These are phyloP conservation scores for Heimioporus sp. DNA, from an alignment of 768 basidiomycete species.

Conservation along the genomic window DNA sequence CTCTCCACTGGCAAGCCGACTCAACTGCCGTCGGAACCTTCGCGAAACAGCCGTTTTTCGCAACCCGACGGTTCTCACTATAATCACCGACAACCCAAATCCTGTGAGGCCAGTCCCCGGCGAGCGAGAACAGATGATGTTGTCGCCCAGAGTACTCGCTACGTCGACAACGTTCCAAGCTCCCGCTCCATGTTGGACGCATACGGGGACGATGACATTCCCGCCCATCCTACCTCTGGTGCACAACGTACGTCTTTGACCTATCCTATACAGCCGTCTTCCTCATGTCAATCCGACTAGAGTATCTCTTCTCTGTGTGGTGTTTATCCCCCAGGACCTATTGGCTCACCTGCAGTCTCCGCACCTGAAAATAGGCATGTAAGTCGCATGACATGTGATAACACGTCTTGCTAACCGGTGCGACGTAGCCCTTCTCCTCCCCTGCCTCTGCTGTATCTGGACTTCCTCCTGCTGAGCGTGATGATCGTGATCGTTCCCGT, in stretches of 20 bases:
- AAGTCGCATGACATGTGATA: neutral
- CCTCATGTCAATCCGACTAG: constrained; percentile 27
- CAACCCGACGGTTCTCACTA: constrained; percentile 18
- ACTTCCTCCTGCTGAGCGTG: constrained; percentile 4
- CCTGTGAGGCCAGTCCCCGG: constrained; percentile 13
- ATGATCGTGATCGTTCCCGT: constrained; percentile 13
- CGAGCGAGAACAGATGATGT: constrained; percentile 21
- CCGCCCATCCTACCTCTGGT: constrained; percentile 23
- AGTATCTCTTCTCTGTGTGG: constrained; percentile 16
- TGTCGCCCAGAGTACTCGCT: constrained; percentile 5
- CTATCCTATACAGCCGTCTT: constrained; percentile 27
- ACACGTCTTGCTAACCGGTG: constrained; percentile 4
- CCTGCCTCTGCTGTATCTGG: constrained; percentile 6
- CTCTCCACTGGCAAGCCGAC: constrained; percentile 14
- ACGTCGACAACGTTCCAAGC: constrained; percentile 18
- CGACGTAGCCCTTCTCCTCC: constrained; percentile 16
- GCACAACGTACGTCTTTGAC: constrained; percentile 38
- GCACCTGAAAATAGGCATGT: constrained; percentile 7
- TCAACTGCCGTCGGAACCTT: constrained; percentile 12
- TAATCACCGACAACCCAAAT: constrained; percentile 10
- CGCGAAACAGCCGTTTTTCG: constrained; percentile 22
- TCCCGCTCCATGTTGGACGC: constrained; percentile 16
- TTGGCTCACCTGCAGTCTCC: constrained; percentile 1
- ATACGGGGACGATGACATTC: constrained; percentile 18
- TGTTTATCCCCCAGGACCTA: constrained; percentile 4